Evolutionary conservation across 192 early-diverging fungal species (phyloP), one percentile per base, ranked within the genome.

Genomic region (Paraglomus occultum): DNA sequence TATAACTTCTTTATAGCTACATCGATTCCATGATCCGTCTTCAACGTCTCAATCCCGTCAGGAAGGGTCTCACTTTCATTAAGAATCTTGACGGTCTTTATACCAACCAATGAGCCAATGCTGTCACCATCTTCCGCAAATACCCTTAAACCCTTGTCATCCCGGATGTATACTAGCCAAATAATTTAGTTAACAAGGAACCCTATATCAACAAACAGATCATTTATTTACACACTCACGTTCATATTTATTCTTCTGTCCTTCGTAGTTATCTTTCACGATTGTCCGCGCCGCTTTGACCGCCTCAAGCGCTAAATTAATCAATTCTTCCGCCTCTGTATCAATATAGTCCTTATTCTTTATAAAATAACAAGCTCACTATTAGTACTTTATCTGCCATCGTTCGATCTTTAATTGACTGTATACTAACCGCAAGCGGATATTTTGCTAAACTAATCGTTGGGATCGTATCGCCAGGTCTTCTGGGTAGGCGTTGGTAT

Each of bases 401-500:
- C 11, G 4, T 31, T 31, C 1, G 5, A 47, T 2, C 14, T 64
- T 8, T 6, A n/a, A 31, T 4, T 22, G 10, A 49, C 0, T 31
- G 39, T 52, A 8, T 10, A 51, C 7, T 39, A 57, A 69, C 67
- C 45, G 65, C 72, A 67, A 71, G 76, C 38, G 90, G 90, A 71
- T 84, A 92, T 49, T 69, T 63, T 3, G 92, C 79, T 67, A 85
- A 82, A 82, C 90, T 88, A 63, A 99, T 98, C 12, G 93, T 77
- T 18, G 71, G 58, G 51, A 75, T 75, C 22, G 70, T 68, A 71
- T 95, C 91, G 57, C 84, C 87, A 40, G 83, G 77, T 59, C 95
- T 89, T 18, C 93, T 87, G 20, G 91, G 94, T 44, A 98, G 79
- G 60, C 96, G 90, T 82, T 99, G 97, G 84, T 88, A 99, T 75